A percentile compares a stretch with the other conserved stretches of the same genome.
Evolutionary conservation across 1,284 basidiomycete genomes (phyloP).

Genomic region (Cryptococcus hybrid): DNA sequence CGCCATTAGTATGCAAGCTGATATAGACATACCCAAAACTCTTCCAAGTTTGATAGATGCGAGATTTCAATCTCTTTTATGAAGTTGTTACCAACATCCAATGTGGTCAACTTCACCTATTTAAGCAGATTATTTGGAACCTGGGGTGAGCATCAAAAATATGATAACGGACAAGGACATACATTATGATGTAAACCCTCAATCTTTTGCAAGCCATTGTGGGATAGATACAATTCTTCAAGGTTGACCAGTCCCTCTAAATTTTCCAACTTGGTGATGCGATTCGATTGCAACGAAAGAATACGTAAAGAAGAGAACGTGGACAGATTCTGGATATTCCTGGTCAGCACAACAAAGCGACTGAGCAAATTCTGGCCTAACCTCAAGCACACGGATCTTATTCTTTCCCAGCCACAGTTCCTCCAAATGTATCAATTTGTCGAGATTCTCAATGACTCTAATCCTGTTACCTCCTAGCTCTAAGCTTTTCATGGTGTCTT

Average conservation of each 20-base stretch:
- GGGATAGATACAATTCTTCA: conserved; percentile 90
- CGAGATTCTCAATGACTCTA: conserved; percentile 83
- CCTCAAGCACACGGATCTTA: conserved; percentile 85
- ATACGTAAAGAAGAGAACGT: conserved; percentile 71
- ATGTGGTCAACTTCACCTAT: conserved; percentile 75
- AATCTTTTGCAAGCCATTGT: conserved; percentile 84
- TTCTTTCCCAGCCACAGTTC: conserved; percentile 99
- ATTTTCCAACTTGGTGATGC: conserved; percentile 83
- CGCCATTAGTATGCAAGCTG: too few relatives aligned
- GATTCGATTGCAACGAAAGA: conserved; percentile 87
- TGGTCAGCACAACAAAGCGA: neutral
- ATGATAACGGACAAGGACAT: too few relatives aligned
- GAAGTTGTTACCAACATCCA: conserved; percentile 87
- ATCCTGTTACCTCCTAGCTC: conserved; percentile 93
- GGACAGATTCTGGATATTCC: conserved; percentile 54
- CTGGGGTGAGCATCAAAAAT: neutral
- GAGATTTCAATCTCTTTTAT: conserved; percentile 74
- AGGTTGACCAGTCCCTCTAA: conserved; percentile 69
- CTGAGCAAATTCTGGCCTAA: conserved; percentile 42
- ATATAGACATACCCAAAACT: conserved; percentile 78
- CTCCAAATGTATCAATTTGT: conserved; percentile 75
- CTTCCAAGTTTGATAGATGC: conserved; percentile 73
- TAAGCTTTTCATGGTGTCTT: conserved; percentile 68
- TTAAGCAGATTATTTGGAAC: too few relatives aligned
- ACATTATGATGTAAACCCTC: conserved; percentile 85